phyloP scores from a whole-genome alignment of 1,139 yeast genomes.

The Candida smagusa region DNA sequence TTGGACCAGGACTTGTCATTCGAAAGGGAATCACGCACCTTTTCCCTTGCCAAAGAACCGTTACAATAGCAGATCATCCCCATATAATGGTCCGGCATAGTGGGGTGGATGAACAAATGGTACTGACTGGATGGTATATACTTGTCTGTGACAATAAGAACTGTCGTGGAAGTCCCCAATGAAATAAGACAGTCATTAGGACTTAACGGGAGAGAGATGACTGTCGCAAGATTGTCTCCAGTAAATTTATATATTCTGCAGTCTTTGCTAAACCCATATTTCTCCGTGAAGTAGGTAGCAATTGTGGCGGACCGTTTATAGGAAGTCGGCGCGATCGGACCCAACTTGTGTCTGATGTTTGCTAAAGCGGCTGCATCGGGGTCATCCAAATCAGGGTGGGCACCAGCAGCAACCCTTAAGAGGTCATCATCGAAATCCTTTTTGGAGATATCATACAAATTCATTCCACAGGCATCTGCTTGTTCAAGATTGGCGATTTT shows the following conservation, averaged over 20 bases:
- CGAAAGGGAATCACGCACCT: conserved; percentile 61
- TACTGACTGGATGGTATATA: conserved; percentile 79
- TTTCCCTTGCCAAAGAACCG: conserved; percentile 85
- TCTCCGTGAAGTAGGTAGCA: conserved; percentile 55
- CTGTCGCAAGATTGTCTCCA: conserved; percentile 90
- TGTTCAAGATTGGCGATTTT: conserved; percentile 64
- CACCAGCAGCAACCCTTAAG: conserved; percentile 50
- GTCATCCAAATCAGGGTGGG: conserved; percentile 36
- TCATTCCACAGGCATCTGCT: conserved; percentile 93
- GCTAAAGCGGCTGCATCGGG: conserved; percentile 25
- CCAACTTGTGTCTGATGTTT: conserved; percentile 47
- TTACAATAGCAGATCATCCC: conserved; percentile 95
- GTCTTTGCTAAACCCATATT: conserved; percentile 56
- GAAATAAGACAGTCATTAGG: conserved; percentile 78
- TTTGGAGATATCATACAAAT: conserved; percentile 64
- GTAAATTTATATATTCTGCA: conserved; percentile 71
- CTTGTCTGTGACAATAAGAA: conserved; percentile 71
- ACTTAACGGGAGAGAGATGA: conserved; percentile 73
- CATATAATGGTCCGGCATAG: conserved; percentile 74
- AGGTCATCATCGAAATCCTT: conserved; percentile 53
- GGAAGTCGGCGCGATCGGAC: conserved; percentile 49
- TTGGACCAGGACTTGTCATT: conserved; percentile 54
- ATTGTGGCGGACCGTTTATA: conserved; percentile 42
- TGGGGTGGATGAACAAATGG: conserved; percentile 85
- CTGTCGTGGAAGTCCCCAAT: conserved; percentile 88